A percentile compares a stretch with the other conserved stretches of the same genome.
phyloP scores from a whole-genome alignment of 2,329 filamentous ascomycete genomes.

The Claviceps arundinis region DNA sequence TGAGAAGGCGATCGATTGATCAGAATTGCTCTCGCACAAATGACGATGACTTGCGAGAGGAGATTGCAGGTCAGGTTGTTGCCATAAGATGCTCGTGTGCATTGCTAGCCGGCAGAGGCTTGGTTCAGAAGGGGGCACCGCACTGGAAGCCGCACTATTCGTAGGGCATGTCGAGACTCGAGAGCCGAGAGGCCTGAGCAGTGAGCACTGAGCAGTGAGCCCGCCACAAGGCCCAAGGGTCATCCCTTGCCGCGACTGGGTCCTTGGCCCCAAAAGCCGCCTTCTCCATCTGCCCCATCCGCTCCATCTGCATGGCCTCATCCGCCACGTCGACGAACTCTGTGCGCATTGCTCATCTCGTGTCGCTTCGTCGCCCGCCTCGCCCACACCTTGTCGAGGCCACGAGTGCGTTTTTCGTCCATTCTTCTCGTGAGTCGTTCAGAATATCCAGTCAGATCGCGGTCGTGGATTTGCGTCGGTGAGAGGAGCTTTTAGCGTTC shows the following conservation, averaged over 20 bases:
- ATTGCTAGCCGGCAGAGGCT: background rate
- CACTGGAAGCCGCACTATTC: no score
- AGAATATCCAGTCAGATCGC: no score
- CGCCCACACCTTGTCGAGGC: no score
- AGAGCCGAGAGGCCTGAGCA: no score
- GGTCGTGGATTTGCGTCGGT: no score
- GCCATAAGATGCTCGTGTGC: no score
- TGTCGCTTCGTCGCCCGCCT: no score
- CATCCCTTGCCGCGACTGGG: constrained; percentile 4
- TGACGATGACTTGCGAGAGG: background rate
- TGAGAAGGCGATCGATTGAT: background rate
- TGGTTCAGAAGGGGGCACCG: no score
- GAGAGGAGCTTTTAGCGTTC: no score
- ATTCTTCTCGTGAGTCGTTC: no score
- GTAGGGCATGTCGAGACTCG: no score
- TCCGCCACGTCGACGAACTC: background rate
- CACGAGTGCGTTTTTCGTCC: no score
- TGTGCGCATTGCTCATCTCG: background rate
- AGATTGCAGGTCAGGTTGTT: background rate
- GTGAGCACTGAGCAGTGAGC: background rate
- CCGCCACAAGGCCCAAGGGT: constrained; percentile 2
- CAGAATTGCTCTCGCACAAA: background rate
- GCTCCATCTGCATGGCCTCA: background rate
- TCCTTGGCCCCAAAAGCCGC: constrained; percentile 2
- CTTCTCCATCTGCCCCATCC: background rate